Evolutionary conservation across 2,329 filamentous ascomycete genomes (phyloP), one percentile per base, ranked within the genome.

Genomic region (Penicillium sp.): DNA sequence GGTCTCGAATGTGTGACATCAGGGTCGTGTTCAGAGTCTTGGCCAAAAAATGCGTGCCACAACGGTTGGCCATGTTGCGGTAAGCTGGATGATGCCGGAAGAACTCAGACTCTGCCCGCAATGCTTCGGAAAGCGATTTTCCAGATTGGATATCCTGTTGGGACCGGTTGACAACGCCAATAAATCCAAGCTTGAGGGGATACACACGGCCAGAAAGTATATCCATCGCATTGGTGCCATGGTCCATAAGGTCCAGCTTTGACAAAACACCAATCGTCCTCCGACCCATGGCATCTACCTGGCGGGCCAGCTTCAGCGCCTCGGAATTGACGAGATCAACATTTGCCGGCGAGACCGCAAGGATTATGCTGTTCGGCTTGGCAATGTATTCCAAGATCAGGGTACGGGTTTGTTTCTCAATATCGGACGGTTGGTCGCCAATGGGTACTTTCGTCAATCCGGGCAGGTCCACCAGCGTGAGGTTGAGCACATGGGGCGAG

Each of bases 301-400:
- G 91, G 49, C 94, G 88, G 56, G 94, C 94, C 58, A 99, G 87
- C 76, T 99, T 99, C 65, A 99, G 78, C 7, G 94, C 92, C 74
- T 99, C 94, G 7, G 94, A 99, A 75, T 99, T 99, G 71, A 97
- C 94, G 66, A 99, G 87, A 71, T 99, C 94, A 68, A 97, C 93
- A 68, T 99, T 99, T 49, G 94, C 94, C 16, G 94, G 93, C 11
- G 94, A 97, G 23, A 99, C 94, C 30, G 94, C 94, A 48, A 99
- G 84, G 61, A 99, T 87, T 68, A 99, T 96, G 76, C 93, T 97
- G 81, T 99, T 99, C 13, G 94, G 93, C 78, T 99, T 99, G 54
- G 92, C 92, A 69, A 97, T 99, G 72, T 97, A 99, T 78, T 99
- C 94, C 52, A 92, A 89, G 67, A 99, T 97, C 66, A 99, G 84